phyloP scores from a whole-genome alignment of 805 yeast species.

The Vanderwaltozyma verrucispora region DNA sequence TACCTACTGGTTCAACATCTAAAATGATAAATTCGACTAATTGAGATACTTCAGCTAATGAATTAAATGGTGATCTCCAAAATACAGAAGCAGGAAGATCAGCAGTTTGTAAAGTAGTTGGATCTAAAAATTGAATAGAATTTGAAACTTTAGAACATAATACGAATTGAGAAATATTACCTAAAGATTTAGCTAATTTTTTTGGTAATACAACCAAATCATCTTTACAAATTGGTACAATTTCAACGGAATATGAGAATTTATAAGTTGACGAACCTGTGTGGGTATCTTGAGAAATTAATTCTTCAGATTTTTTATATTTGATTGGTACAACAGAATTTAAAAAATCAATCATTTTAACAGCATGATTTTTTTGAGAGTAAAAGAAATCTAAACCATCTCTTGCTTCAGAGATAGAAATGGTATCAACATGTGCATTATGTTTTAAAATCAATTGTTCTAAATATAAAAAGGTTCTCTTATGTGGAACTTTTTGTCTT shows the following conservation, averaged over 20 bases:
- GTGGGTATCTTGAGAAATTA: slow-evolving; percentile 86
- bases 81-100: slow-evolving; percentile 62
- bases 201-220: slow-evolving; percentile 89
- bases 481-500: slow-evolving; percentile 94
- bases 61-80: slow-evolving; percentile 74
- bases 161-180: slow-evolving; percentile 72
- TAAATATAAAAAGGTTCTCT: slow-evolving; percentile 88
- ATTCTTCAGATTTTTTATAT: slow-evolving; percentile 77
- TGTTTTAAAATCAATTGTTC: slow-evolving; percentile 92
- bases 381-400: slow-evolving; percentile 96
- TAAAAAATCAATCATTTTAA: slow-evolving; percentile 86
- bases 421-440: slow-evolving; percentile 88
- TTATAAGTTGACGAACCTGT: slow-evolving; percentile 81
- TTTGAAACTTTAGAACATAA: slow-evolving; percentile 80
- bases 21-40: slow-evolving; percentile 79
- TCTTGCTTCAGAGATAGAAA: slow-evolving; percentile 81
- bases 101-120: slow-evolving; percentile 64
- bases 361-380: slow-evolving; percentile 80
- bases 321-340: slow-evolving; percentile 76
- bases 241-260: slow-evolving; percentile 85
- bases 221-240: slow-evolving; percentile 94
- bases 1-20: slow-evolving; percentile 90
- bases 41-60: slow-evolving; percentile 67
- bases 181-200: slow-evolving; percentile 71
- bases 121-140: slow-evolving; percentile 78